Conservation (phyloP, 768 basidiomycete genomes). For the Erythrobasidium yunnanense region DNA sequence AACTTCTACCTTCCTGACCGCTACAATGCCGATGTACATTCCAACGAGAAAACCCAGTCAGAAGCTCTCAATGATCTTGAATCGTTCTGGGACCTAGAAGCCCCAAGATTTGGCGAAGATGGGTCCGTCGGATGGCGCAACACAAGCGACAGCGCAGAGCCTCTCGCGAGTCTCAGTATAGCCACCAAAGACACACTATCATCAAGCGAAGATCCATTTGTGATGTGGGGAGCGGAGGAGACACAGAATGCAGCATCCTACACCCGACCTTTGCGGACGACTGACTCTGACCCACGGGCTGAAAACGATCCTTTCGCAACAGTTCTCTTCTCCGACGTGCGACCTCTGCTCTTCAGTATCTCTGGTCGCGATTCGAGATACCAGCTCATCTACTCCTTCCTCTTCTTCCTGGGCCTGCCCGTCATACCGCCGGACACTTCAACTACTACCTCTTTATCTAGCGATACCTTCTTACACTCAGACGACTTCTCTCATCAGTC, state of each 20-base stretch:
- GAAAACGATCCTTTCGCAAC: constrained; percentile 43
- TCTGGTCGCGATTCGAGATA: constrained; percentile 37
- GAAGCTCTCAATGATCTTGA: constrained; percentile 38
- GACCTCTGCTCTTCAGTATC: constrained; percentile 41
- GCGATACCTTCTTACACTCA: constrained; percentile 41
- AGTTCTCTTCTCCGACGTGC: constrained; percentile 43
- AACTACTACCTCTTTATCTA: constrained; percentile 39
- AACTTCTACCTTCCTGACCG: constrained; percentile 40
- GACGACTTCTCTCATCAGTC: constrained; percentile 26
- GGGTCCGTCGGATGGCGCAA: constrained; percentile 41
- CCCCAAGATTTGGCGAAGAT: constrained; percentile 41
- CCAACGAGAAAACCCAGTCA: constrained; percentile 24
- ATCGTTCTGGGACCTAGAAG: constrained; percentile 43
- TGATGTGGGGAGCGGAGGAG: constrained; percentile 40
- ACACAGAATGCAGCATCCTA: constrained; percentile 18
- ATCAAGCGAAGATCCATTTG: constrained; percentile 35
- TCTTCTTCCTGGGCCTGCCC: constrained; percentile 43
- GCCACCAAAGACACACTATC: neutral
- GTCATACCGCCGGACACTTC: constrained; percentile 41
- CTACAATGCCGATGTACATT: constrained; percentile 24
- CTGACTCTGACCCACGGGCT: constrained; percentile 37
- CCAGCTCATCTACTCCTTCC: constrained; percentile 42
- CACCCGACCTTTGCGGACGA: constrained; percentile 35
- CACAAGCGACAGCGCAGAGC: constrained; percentile 7
- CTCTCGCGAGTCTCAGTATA: neutral